These are phyloP conservation scores for Leccinum fibrillosum DNA, from an alignment of 768 basidiomycete genomes.

Conservation along the genomic window DNA sequence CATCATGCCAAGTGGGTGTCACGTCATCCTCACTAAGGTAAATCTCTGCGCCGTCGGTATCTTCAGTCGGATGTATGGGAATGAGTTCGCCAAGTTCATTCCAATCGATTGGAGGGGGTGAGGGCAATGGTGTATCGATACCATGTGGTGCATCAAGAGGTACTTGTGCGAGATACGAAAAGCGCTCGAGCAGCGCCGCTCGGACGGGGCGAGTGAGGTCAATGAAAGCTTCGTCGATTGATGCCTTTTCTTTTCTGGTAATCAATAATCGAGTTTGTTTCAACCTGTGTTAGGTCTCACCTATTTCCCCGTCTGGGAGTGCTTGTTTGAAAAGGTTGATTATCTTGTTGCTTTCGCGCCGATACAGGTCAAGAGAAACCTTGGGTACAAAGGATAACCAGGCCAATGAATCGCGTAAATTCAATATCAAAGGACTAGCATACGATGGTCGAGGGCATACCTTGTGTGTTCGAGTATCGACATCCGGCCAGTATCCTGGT, in stretches of 20 bases:
- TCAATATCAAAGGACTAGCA: background rate
- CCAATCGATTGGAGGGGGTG: constrained; percentile 67
- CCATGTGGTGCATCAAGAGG: constrained; percentile 69
- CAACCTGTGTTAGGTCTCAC: constrained; percentile 37
- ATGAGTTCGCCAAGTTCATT: constrained; percentile 57
- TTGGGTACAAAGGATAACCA: constrained; percentile 26
- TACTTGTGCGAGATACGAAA: constrained; percentile 70
- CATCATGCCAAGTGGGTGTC: constrained; percentile 80
- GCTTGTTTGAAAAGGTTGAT: constrained; percentile 77
- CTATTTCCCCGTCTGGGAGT: constrained; percentile 77
- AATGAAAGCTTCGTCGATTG: constrained; percentile 95
- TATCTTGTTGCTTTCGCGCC: constrained; percentile 88
- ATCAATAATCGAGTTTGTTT: background rate
- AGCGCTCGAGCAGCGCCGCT: constrained; percentile 65
- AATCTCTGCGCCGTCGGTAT: constrained; percentile 17
- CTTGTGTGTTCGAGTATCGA: constrained; percentile 90
- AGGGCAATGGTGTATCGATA: constrained; percentile 73
- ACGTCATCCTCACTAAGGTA: constrained; percentile 29
- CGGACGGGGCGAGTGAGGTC: constrained; percentile 86
- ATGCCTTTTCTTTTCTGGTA: constrained; percentile 77
- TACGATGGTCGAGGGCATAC: constrained; percentile 35
- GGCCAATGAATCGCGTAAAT: background rate
- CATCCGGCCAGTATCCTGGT: constrained; percentile 89
- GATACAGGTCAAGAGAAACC: constrained; percentile 92
- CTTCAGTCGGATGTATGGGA: constrained; percentile 42